These are phyloP conservation scores for Mortierella sp. DNA, from an alignment of 371 early-diverging fungal species.

Conservation along the genomic window DNA sequence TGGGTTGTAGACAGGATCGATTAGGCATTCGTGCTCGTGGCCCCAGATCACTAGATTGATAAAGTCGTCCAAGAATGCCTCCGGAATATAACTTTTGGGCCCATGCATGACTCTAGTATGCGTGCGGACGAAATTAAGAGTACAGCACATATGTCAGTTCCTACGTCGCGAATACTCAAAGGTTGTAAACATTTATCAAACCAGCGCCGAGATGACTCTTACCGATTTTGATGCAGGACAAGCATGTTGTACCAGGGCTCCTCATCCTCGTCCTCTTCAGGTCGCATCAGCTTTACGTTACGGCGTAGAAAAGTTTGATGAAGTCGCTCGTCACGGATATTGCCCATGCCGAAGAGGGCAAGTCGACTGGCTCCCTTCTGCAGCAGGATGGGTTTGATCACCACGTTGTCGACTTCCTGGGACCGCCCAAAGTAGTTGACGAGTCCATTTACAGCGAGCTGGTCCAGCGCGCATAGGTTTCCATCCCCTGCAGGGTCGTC, in stretches of 20 bases:
- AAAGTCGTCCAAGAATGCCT: constrained; percentile 85
- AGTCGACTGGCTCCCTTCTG: constrained; percentile 84
- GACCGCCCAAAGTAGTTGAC: constrained; percentile 97
- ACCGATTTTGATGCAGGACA: constrained; percentile 65
- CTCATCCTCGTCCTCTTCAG: constrained; percentile 68
- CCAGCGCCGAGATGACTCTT: background rate
- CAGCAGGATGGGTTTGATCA: constrained; percentile 86
- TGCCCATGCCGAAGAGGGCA: constrained; percentile 97
- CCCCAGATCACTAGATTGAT: constrained; percentile 98
- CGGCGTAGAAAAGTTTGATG: constrained; percentile 86
- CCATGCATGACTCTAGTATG: constrained; percentile 79
- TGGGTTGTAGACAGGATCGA: constrained; percentile 80
- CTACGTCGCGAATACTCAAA: background rate
- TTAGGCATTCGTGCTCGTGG: constrained; percentile 98
- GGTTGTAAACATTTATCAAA: constrained; percentile 8
- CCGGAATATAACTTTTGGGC: constrained; percentile 92
- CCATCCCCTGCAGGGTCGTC: constrained; percentile 98
- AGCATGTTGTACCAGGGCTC: constrained; percentile 67
- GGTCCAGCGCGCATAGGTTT: constrained; percentile 88
- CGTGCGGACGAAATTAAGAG: background rate
- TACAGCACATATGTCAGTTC: background rate
- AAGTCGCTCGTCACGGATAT: constrained; percentile 95
- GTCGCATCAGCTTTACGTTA: constrained; percentile 83
- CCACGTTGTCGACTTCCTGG: constrained; percentile 80
- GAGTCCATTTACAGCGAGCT: constrained; percentile 87